A percentile compares a stretch with the other conserved stretches of the same genome.
These are phyloP conservation scores for Zizania palustris DNA, from an alignment of 202 grass and related monocot species.

Conservation along the genomic window DNA sequence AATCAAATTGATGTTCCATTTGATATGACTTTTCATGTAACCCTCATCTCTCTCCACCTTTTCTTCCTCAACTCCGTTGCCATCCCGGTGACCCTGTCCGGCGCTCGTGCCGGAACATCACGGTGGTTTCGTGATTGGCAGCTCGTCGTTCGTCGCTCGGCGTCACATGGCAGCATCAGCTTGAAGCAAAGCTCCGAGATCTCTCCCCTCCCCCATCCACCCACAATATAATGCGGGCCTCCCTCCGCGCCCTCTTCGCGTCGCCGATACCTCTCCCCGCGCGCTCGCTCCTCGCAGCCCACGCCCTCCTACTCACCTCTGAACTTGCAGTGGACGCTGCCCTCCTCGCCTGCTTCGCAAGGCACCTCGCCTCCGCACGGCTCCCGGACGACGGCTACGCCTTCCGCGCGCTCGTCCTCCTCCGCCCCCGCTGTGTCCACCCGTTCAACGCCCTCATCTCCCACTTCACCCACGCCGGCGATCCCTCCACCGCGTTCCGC, in stretches of 20 bases:
- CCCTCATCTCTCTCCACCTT: too few relatives aligned
- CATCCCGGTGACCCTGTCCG: too few relatives aligned
- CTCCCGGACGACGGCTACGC: constrained; percentile 33
- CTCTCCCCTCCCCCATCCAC: neutral
- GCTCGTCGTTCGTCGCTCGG: too few relatives aligned
- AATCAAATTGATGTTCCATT: too few relatives aligned
- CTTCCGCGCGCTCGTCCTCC: neutral
- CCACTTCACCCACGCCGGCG: constrained; percentile 32
- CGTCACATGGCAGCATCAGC: too few relatives aligned
- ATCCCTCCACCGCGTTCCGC: constrained; percentile 21
- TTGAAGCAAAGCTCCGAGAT: neutral
- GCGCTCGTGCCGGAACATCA: too few relatives aligned
- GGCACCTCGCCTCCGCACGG: constrained; percentile 27
- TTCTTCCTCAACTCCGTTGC: too few relatives aligned
- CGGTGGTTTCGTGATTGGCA: too few relatives aligned
- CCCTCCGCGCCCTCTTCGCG: neutral
- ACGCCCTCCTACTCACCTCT: constrained; percentile 45
- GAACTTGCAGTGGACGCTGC: constrained; percentile 31
- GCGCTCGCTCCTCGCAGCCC: neutral
- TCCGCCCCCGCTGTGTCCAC: constrained; percentile 10
- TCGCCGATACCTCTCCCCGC: neutral
- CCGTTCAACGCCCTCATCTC: constrained; percentile 49
- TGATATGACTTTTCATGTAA: too few relatives aligned
- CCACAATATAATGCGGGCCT: neutral
- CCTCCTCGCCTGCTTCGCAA: constrained; percentile 41